These are phyloP conservation scores for Calamus simplicifolius DNA, from an alignment of 176 grass and related monocot species.

Conservation along the genomic window DNA sequence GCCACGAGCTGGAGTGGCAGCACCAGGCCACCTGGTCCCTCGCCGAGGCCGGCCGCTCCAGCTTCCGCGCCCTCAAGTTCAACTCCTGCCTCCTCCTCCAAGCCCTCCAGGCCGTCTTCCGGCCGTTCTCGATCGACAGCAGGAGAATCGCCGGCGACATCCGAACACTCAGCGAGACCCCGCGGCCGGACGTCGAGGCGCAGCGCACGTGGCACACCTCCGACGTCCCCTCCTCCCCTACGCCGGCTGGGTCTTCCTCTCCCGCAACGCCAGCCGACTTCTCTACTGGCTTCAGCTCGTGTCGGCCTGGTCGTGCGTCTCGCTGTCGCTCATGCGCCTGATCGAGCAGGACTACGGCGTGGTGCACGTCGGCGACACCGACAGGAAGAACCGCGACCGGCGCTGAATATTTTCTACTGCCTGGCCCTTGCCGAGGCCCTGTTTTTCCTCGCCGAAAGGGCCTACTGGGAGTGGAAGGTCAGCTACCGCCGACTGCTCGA, in stretches of 20 bases:
- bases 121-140: slow-evolving; percentile 12
- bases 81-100: slow-evolving; percentile 36
- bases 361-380: slow-evolving; percentile 16
- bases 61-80: slow-evolving; percentile 39
- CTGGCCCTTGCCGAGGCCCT: slow-evolving; percentile 61
- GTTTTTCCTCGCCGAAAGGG: slow-evolving; percentile 57
- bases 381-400: slow-evolving; percentile 32
- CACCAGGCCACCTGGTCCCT: slow-evolving; percentile 79
- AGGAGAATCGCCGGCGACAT: slow-evolving; percentile 7
- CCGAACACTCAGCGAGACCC: too few relatives aligned
- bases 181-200: background rate
- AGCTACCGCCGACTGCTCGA: slow-evolving; percentile 36
- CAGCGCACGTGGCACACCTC: background rate
- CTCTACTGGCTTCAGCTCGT: slow-evolving; percentile 60
- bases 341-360: slow-evolving; percentile 52
- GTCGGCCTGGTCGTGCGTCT: slow-evolving; percentile 50
- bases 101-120: slow-evolving; percentile 42
- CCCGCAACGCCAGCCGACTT: slow-evolving; percentile 36
- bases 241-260: slow-evolving; percentile 32
- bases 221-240: slow-evolving; percentile 8
- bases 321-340: slow-evolving; percentile 41
- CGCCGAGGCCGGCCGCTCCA: slow-evolving; percentile 32
- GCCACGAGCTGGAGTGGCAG: slow-evolving; percentile 96
- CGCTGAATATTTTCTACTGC: slow-evolving; percentile 62
- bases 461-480: slow-evolving; percentile 67